Percentiles rank a stretch among this genome's conserved stretches.
Conservation (phyloP, 306 rosid genomes). For the Pterocarpus macrocarpus region DNA sequence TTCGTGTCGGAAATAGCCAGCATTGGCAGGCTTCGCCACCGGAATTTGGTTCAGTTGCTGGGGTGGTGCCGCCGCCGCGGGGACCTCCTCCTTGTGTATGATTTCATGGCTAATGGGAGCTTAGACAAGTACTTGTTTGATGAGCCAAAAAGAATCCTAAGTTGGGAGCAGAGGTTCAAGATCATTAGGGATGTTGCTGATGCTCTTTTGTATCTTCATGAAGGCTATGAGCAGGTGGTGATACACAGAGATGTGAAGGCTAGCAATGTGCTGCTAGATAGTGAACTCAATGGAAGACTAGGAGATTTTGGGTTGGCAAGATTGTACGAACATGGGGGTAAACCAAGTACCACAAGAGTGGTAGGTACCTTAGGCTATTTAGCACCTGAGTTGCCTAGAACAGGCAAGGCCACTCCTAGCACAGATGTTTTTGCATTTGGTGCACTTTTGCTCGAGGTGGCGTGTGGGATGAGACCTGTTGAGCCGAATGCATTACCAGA, state of each 20-base stretch:
- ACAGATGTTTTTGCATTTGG: conserved; percentile 83
- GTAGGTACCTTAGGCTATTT: conserved; percentile 83
- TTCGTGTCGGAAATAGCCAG: conserved; percentile 82
- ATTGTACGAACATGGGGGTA: conserved; percentile 75
- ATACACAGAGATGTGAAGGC: conserved; percentile 86
- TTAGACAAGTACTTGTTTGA: conserved; percentile 71
- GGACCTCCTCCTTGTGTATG: conserved; percentile 79
- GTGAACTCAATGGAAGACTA: conserved; percentile 70
- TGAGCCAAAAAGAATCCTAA: conserved; percentile 53
- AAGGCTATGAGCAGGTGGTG: conserved; percentile 82
- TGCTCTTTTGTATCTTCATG: conserved; percentile 77
- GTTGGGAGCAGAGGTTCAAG: conserved; percentile 72
- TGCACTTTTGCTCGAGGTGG: conserved; percentile 83
- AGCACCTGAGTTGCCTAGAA: conserved; percentile 82
- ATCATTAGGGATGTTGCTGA: conserved; percentile 79
- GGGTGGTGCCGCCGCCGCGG: conserved; percentile 83
- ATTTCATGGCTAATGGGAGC: conserved; percentile 84
- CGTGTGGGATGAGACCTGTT: conserved; percentile 69
- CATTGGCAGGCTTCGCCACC: conserved; percentile 86
- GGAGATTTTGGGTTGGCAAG: conserved; percentile 87
- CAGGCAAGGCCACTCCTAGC: conserved; percentile 73
- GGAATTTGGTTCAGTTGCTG: conserved; percentile 73
- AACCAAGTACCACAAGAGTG: conserved; percentile 76
- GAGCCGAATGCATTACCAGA: conserved; percentile 62
- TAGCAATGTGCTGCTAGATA: conserved; percentile 75